A percentile compares a stretch with the other conserved stretches of the same genome.
Evolutionary conservation across 495 filamentous ascomycete genomes (phyloP).

Genomic region (Aspergillus diversus): DNA sequence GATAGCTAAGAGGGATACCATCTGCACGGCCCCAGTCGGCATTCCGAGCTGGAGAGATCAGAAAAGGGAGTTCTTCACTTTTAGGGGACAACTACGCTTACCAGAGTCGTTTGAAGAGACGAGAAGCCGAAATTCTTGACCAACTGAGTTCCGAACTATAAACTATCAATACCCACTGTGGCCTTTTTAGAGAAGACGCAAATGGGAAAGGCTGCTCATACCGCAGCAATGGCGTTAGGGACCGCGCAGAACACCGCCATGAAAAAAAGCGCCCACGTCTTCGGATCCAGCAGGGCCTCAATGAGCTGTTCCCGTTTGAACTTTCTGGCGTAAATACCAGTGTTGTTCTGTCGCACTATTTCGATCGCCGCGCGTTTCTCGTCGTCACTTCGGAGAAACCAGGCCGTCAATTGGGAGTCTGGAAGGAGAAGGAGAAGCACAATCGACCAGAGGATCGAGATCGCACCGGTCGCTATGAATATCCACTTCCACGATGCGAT

Average conservation of each 20-base stretch:
- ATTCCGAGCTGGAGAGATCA: background rate
- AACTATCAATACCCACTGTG: background rate
- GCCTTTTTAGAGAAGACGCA: background rate
- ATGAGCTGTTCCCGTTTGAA: background rate
- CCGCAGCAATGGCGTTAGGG: background rate
- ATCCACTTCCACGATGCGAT: background rate
- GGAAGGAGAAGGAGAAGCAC: background rate
- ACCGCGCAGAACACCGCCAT: background rate
- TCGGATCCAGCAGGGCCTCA: background rate
- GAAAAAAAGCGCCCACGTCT: background rate
- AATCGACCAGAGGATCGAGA: background rate
- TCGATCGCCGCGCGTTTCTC: background rate
- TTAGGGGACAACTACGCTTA: background rate
- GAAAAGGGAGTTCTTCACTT: background rate
- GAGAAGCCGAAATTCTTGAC: background rate
- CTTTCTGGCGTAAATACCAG: background rate
- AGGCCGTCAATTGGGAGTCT: background rate
- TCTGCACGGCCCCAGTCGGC: background rate
- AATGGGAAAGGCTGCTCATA: background rate
- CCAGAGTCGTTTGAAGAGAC: background rate
- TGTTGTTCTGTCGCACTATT: background rate
- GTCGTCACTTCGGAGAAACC: background rate
- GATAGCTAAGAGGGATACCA: background rate
- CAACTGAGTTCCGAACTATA: background rate
- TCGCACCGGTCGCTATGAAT: background rate